Conservation (phyloP, 1,284 basidiomycete species). For the Mycena sp. region DNA sequence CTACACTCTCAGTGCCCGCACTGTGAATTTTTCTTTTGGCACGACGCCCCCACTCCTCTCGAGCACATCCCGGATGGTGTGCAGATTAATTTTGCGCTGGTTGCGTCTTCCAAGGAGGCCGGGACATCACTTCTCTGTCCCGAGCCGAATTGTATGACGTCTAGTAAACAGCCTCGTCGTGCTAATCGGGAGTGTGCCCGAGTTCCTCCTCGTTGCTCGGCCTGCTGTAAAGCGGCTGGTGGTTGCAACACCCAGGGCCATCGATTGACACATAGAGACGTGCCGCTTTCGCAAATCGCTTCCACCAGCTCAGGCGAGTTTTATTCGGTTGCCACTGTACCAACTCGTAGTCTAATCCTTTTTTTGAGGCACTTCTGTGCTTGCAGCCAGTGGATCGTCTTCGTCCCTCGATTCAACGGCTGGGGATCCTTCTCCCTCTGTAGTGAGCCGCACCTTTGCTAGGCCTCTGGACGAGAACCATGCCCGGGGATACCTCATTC, state of each 20-base stretch:
- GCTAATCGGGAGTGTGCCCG: neutral
- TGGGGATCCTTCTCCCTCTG: neutral
- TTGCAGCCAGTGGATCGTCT: neutral
- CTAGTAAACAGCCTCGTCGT: neutral
- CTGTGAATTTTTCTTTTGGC: neutral
- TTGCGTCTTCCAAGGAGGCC: neutral
- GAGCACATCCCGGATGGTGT: neutral
- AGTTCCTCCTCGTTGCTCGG: neutral
- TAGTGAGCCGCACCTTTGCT: neutral
- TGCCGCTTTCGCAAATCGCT: neutral
- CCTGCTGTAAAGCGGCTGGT: neutral
- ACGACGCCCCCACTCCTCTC: neutral
- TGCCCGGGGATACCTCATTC: neutral
- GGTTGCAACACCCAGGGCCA: neutral
- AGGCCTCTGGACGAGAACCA: neutral
- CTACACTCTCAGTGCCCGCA: neutral
- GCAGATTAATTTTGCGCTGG: neutral
- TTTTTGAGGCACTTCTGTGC: neutral
- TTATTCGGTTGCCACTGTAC: neutral
- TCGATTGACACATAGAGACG: neutral
- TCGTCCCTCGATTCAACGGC: neutral
- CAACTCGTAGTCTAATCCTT: neutral
- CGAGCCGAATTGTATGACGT: neutral
- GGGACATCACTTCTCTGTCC: neutral
- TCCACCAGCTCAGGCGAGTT: neutral